phyloP scores from a whole-genome alignment of 495 filamentous ascomycete genomes.

The Tricharina praecox region DNA sequence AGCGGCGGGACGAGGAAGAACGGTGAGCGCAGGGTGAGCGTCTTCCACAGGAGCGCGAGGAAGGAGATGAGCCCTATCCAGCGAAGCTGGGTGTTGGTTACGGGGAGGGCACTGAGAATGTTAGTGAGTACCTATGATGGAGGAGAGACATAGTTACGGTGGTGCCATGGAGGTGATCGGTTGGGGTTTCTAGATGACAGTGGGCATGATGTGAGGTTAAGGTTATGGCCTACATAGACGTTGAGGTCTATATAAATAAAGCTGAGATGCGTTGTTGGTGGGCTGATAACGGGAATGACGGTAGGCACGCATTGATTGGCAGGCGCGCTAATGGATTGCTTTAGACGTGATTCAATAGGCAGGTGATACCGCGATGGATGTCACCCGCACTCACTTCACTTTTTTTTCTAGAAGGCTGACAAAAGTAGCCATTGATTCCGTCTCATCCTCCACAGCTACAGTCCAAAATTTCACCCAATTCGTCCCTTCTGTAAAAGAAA shows the following conservation, averaged over 20 bases:
- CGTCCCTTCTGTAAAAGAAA: too few species aligned
- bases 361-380: not conserved
- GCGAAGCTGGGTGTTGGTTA: not conserved
- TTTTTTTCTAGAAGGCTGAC: too few species aligned
- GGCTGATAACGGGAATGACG: not conserved
- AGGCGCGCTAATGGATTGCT: not conserved
- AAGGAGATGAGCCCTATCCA: conserved; percentile 26
- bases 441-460: too few species aligned
- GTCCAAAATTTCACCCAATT: too few species aligned
- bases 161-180: too few species aligned
- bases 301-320: not conserved
- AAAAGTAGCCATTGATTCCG: too few species aligned
- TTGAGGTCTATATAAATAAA: too few species aligned
- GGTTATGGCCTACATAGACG: too few species aligned
- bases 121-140: too few species aligned
- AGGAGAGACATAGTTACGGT: too few species aligned
- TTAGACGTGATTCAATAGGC: not conserved
- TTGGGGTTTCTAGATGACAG: too few species aligned
- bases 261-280: not conserved
- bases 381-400: not conserved
- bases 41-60: conserved; percentile 18
- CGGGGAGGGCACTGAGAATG: not conserved
- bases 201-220: too few species aligned
- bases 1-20: conserved; percentile 14
- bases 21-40: conserved; percentile 19